Conservation (phyloP, 2,329 filamentous ascomycete species). For the Calonectria multiphialidica region DNA sequence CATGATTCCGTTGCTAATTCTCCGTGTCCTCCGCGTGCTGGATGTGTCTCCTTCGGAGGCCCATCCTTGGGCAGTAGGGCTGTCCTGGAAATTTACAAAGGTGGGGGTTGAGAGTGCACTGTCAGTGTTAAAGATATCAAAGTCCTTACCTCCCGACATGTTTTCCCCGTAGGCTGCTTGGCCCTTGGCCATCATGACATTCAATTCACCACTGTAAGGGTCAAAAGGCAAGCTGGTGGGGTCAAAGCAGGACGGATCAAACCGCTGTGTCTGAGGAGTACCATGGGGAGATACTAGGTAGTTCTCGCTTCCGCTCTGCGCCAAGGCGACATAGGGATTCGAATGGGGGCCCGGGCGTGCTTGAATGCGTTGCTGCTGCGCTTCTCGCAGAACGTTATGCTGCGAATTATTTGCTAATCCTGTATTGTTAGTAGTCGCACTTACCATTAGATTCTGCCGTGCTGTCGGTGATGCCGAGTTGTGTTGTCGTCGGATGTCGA, state of each 20-base stretch:
- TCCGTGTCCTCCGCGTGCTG: slow-evolving; percentile 54
- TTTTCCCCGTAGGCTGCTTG: slow-evolving; percentile 57
- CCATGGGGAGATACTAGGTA: slow-evolving; percentile 69
- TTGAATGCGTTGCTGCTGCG: slow-evolving; percentile 85
- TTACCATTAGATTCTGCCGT: slow-evolving; percentile 58
- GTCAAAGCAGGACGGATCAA: slow-evolving; percentile 61
- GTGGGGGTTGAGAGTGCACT: slow-evolving; percentile 62
- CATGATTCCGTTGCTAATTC: slow-evolving; percentile 72
- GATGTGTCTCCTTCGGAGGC: slow-evolving; percentile 62
- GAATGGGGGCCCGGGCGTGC: slow-evolving; percentile 76
- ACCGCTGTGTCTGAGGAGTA: slow-evolving; percentile 66
- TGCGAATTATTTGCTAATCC: slow-evolving; percentile 71
- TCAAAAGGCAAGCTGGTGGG: slow-evolving; percentile 61
- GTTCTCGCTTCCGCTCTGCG: slow-evolving; percentile 60
- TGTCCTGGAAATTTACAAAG: slow-evolving; percentile 64
- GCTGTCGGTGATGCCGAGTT: slow-evolving; percentile 41
- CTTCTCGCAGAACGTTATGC: slow-evolving; percentile 84
- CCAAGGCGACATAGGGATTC: slow-evolving; percentile 47
- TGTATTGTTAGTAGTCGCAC: slow-evolving; percentile 67
- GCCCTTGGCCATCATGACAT: slow-evolving; percentile 61
- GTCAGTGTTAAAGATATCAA: slow-evolving; percentile 62
- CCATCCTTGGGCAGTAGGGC: slow-evolving; percentile 61
- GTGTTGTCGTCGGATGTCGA: slow-evolving; percentile 78
- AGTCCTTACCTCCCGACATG: slow-evolving; percentile 59
- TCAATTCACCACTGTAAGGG: slow-evolving; percentile 57